Evolutionary conservation across 495 filamentous ascomycete genomes (phyloP).

Genomic region (Stereocaulon alpinum): DNA sequence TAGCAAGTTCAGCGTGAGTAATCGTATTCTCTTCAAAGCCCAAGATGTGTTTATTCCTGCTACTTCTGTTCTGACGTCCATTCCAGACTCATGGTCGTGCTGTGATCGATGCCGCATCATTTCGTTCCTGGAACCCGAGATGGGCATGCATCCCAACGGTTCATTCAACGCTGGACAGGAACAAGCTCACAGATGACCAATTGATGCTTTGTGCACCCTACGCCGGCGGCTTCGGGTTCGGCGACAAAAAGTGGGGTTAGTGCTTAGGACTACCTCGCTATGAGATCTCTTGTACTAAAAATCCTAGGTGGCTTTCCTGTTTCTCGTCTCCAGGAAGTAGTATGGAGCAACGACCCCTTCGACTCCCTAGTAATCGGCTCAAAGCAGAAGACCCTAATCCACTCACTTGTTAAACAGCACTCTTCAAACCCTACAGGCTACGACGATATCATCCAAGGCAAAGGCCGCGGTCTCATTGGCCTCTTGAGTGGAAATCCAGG

Average conservation of each 20-base stretch:
- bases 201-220: slow-evolving; percentile 12
- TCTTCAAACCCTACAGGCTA: slow-evolving; percentile 6
- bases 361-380: slow-evolving; percentile 10
- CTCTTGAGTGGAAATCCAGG: slow-evolving; percentile 20
- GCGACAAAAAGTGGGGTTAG: slow-evolving; percentile 12
- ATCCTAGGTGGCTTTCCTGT: slow-evolving; percentile 8
- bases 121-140: slow-evolving; percentile 12
- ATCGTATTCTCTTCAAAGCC: too few species aligned
- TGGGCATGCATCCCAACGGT: slow-evolving; percentile 13
- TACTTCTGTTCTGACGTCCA: neutral
- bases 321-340: slow-evolving; percentile 10
- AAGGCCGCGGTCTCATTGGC: slow-evolving; percentile 21
- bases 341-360: slow-evolving; percentile 13
- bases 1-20: slow-evolving; percentile 8
- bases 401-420: slow-evolving; percentile 27
- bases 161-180: slow-evolving; percentile 6
- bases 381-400: slow-evolving; percentile 30
- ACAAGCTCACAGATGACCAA: slow-evolving; percentile 13
- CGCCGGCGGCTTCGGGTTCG: slow-evolving; percentile 13
- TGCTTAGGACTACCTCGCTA: neutral
- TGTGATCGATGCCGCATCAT: slow-evolving; percentile 9
- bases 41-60: too few species aligned
- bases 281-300: neutral
- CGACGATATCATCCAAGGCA: slow-evolving; percentile 22
- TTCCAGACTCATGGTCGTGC: slow-evolving; percentile 12